Evolutionary conservation across 2,329 filamentous ascomycete species (phyloP).

Genomic region (Diplodia mutila): DNA sequence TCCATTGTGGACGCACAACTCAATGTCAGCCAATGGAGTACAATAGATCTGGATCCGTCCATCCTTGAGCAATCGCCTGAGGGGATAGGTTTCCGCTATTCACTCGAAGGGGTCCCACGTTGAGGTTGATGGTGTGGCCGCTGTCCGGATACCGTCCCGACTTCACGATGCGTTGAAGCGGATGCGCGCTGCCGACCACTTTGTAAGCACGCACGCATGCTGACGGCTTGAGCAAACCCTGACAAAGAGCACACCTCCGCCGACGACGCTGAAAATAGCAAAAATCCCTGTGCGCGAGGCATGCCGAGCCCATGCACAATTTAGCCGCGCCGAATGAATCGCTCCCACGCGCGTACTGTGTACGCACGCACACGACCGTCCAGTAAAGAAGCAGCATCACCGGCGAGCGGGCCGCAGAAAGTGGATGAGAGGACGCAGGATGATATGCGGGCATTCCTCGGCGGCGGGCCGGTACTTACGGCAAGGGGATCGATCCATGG

Average conservation of each 20-base stretch:
- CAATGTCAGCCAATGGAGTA: no score
- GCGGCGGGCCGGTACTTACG: background rate
- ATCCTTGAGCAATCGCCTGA: no score
- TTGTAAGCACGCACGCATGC: background rate
- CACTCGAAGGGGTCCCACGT: no score
- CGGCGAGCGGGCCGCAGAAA: background rate
- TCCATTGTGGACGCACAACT: no score
- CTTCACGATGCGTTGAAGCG: background rate
- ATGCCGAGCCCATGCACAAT: background rate
- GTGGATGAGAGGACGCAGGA: background rate
- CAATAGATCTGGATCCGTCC: no score
- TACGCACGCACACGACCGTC: no score
- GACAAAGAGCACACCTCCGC: background rate
- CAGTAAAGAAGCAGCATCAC: background rate
- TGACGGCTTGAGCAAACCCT: background rate
- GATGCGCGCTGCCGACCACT: background rate
- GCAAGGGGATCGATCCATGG: background rate
- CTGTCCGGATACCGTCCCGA: background rate
- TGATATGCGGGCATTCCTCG: conserved; percentile 4
- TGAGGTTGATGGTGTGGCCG: no score
- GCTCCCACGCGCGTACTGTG: background rate
- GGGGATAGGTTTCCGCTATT: no score
- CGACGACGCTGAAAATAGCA: background rate
- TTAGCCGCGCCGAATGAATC: conserved; percentile 8
- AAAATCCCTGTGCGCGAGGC: background rate